Percentiles rank a stretch among this genome's conserved stretches.
These are phyloP conservation scores for Dictyostelium discoideum DNA, from an alignment of 78 protist species.

Conservation along the genomic window dicty_2.7 NC_007088.5:8096501-8097000, in stretches of 20 bases:
- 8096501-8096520: background rate
- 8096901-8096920: conserved; percentile 22
- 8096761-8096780: conserved; percentile 31
- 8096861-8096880: conserved; percentile 54
- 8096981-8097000: conserved; percentile 65
- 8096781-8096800: background rate
- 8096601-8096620: conserved; percentile 33
- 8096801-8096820: conserved; percentile 36
- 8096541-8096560: background rate
- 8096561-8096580: conserved; percentile 45
- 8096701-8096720: conserved; percentile 8
- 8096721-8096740: conserved; percentile 11
- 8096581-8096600: conserved; percentile 46
- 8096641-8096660: conserved; percentile 34
- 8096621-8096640: conserved; percentile 77
- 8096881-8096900: conserved; percentile 62
- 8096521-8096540: background rate
- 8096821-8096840: conserved; percentile 16
- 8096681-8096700: conserved; percentile 35
- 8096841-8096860: conserved; percentile 44
- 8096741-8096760: conserved; percentile 2
- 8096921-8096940: conserved; percentile 76
- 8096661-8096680: background rate
- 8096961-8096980: conserved; percentile 74
- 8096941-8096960: conserved; percentile 40